Conservation (phyloP, 306 rosid species). For the Amphicarpaea edgeworthii region DNA sequence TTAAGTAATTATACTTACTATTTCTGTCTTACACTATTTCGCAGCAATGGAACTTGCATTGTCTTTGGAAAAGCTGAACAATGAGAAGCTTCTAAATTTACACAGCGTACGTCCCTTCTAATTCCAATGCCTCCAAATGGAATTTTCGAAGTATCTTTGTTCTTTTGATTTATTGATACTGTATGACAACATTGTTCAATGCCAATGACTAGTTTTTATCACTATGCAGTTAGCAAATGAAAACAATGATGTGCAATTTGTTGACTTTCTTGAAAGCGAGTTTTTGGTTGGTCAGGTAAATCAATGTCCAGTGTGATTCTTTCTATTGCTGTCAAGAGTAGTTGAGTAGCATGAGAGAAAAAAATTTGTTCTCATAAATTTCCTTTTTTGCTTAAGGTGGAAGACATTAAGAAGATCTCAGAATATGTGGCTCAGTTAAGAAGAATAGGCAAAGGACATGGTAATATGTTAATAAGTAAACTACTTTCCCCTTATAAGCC, state of each 20-base stretch:
- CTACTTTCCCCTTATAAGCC: background rate
- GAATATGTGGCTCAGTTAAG: slow-evolving; percentile 58
- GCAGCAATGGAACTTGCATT: slow-evolving; percentile 59
- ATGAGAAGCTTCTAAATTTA: slow-evolving; percentile 54
- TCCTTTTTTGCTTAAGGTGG: slow-evolving; percentile 38
- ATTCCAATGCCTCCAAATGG: background rate
- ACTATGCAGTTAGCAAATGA: slow-evolving; percentile 50
- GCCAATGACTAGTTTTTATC: slow-evolving; percentile 8
- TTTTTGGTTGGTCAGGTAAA: slow-evolving; percentile 51
- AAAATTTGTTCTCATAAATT: slow-evolving; percentile 6
- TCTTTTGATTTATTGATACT: background rate
- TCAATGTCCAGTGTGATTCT: background rate
- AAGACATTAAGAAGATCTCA: slow-evolving; percentile 51
- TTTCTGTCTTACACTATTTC: background rate
- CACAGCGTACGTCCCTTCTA: slow-evolving; percentile 40
- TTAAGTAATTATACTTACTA: background rate
- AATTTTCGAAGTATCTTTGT: background rate
- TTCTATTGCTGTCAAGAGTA: background rate
- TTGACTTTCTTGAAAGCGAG: slow-evolving; percentile 49
- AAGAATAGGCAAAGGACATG: slow-evolving; percentile 54
- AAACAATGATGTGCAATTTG: slow-evolving; percentile 51
- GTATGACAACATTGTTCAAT: background rate
- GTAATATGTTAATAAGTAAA: slow-evolving; percentile 34
- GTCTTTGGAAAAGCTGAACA: slow-evolving; percentile 55
- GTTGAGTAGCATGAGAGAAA: background rate